Conservation (phyloP, 2,329 filamentous ascomycete genomes). For the Pseudopyrenochaeta lycopersici region DNA sequence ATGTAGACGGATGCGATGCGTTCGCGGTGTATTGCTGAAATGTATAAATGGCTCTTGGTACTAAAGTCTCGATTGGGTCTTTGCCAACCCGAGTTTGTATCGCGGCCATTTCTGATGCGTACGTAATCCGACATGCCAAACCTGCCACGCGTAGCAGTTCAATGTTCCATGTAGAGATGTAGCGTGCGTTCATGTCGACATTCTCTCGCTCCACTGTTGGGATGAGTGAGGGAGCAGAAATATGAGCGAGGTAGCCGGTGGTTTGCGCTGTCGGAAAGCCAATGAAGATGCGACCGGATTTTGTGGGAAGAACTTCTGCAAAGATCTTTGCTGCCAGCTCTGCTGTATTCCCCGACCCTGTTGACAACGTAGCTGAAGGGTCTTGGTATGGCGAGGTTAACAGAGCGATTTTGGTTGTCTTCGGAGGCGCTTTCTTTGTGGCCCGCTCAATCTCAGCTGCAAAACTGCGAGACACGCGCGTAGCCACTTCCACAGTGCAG, state of each 20-base stretch:
- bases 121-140: conserved; percentile 88
- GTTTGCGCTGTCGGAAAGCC: conserved; percentile 98
- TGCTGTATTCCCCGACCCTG: conserved; percentile 57
- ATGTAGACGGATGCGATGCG: conserved; percentile 86
- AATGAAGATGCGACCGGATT: conserved; percentile 93
- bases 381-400: conserved; percentile 93
- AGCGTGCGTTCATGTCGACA: conserved; percentile 94
- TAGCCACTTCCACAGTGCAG: conserved; percentile 83
- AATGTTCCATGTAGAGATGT: conserved; percentile 93
- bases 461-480: conserved; percentile 76
- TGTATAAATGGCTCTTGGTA: conserved; percentile 82
- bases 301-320: conserved; percentile 86
- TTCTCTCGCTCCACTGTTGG: conserved; percentile 97
- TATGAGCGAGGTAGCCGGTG: conserved; percentile 90
- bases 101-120: conserved; percentile 79
- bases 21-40: conserved; percentile 87
- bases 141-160: conserved; percentile 92
- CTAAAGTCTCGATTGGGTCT: conserved; percentile 65
- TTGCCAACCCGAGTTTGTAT: conserved; percentile 67
- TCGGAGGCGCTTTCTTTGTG: conserved; percentile 96
- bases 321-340: conserved; percentile 80
- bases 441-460: conserved; percentile 89
- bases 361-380: conserved; percentile 69
- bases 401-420: conserved; percentile 83
- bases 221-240: conserved; percentile 95